phyloP scores from a whole-genome alignment of 1,139 yeast species.

The Blastobotrys aristatus region DNA sequence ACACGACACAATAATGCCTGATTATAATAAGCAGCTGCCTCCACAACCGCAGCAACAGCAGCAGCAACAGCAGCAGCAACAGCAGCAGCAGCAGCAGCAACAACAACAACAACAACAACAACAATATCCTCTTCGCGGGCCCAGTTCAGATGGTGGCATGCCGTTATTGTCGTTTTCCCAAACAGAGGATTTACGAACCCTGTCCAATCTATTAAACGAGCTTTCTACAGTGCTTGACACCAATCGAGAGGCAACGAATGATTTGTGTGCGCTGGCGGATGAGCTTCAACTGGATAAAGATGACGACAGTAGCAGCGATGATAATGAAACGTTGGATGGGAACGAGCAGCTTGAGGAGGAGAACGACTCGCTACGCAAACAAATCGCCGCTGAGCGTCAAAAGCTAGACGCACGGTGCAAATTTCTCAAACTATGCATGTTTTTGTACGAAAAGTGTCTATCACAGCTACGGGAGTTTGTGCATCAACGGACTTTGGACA shows the following conservation, averaged over 20 bases:
- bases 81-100: neutral
- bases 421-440: slow-evolving; percentile 21
- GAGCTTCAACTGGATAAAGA: slow-evolving; percentile 12
- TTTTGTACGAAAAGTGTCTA: slow-evolving; percentile 24
- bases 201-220: slow-evolving; percentile 26
- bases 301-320: slow-evolving; percentile 6
- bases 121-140: neutral
- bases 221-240: slow-evolving; percentile 24
- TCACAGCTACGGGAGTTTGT: slow-evolving; percentile 24
- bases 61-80: slow-evolving; percentile 2
- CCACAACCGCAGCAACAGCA: neutral
- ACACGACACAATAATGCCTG: neutral
- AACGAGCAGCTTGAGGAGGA: slow-evolving; percentile 10
- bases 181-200: slow-evolving; percentile 29
- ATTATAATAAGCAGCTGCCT: neutral
- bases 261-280: slow-evolving; percentile 29
- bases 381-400: slow-evolving; percentile 17
- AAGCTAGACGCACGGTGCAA: slow-evolving; percentile 21
- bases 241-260: slow-evolving; percentile 28
- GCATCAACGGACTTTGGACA: slow-evolving; percentile 23
- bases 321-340: slow-evolving; percentile 14
- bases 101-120: neutral
- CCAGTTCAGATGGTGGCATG: neutral
- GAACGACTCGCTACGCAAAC: slow-evolving; percentile 18
- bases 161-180: slow-evolving; percentile 17